Evolutionary conservation across 2,329 filamentous ascomycete species (phyloP).

Genomic region (Nemania diffusa): DNA sequence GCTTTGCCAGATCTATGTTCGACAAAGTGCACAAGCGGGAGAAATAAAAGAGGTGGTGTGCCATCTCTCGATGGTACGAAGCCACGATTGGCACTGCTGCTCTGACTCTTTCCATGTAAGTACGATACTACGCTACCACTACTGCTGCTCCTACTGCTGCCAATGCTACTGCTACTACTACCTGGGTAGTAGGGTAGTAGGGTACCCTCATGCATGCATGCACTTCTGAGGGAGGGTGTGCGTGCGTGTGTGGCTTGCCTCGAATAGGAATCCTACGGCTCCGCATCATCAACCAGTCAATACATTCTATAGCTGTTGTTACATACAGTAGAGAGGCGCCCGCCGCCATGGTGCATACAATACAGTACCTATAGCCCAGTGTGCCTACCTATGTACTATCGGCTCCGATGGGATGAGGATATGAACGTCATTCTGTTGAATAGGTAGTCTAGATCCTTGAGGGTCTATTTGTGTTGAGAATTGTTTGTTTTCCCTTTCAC

Average conservation of each 20-base stretch:
- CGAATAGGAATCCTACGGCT: slow-evolving; percentile 33
- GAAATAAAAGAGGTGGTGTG: slow-evolving; percentile 24
- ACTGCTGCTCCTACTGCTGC: too few relatives aligned
- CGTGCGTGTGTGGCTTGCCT: slow-evolving; percentile 22
- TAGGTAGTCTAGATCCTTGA: not conserved
- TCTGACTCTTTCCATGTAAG: slow-evolving; percentile 24
- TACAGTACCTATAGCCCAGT: too few relatives aligned
- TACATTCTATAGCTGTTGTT: not conserved
- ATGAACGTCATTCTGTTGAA: slow-evolving; percentile 5
- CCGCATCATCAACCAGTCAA: slow-evolving; percentile 8
- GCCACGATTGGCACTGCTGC: slow-evolving; percentile 32
- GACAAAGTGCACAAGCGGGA: slow-evolving; percentile 16
- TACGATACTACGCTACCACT: too few relatives aligned
- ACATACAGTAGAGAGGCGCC: slow-evolving; percentile 8
- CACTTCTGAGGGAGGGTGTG: slow-evolving; percentile 17
- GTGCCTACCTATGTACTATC: too few relatives aligned
- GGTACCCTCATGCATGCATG: slow-evolving; percentile 29
- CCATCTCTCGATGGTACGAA: slow-evolving; percentile 31
- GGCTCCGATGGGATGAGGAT: not conserved
- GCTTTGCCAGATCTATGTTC: slow-evolving; percentile 3
- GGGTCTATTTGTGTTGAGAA: not conserved
- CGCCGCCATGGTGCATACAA: slow-evolving; percentile 18
- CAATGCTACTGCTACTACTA: too few relatives aligned
- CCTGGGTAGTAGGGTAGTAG: too few relatives aligned
- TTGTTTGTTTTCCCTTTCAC: slow-evolving; percentile 4